Evolutionary conservation across 768 basidiomycete genomes (phyloP).

Genomic region (Tephrocybe rancida): DNA sequence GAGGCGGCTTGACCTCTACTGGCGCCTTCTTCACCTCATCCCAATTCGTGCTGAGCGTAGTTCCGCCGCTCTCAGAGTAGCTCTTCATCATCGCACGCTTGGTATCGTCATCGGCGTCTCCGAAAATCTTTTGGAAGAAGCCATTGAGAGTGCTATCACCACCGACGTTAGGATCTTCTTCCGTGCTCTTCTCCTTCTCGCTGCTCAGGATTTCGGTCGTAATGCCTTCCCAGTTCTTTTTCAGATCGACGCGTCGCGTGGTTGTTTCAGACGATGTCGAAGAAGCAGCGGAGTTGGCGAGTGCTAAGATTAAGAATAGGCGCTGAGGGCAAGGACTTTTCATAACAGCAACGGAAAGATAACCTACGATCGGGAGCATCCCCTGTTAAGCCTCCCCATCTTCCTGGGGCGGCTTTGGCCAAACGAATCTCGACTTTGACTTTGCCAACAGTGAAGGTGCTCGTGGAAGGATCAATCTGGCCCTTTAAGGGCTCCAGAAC

Average conservation of each 20-base stretch:
- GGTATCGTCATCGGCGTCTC: slow-evolving; percentile 90
- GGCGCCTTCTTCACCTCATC: slow-evolving; percentile 73
- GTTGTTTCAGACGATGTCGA: slow-evolving; percentile 31
- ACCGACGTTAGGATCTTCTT: slow-evolving; percentile 87
- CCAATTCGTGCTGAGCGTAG: slow-evolving; percentile 96
- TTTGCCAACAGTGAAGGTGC: slow-evolving; percentile 71
- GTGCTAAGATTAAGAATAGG: slow-evolving; percentile 19
- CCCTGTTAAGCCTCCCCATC: slow-evolving; percentile 79
- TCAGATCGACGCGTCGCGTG: slow-evolving; percentile 29
- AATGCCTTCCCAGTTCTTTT: slow-evolving; percentile 92
- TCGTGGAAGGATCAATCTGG: slow-evolving; percentile 67
- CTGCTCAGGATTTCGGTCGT: slow-evolving; percentile 63
- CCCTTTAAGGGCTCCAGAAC: slow-evolving; percentile 81
- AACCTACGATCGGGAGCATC: slow-evolving; percentile 76
- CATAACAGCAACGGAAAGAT: background rate
- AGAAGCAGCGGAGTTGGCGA: slow-evolving; percentile 32
- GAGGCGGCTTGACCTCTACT: slow-evolving; percentile 81
- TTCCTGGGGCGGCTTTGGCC: slow-evolving; percentile 60
- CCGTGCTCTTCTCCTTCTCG: slow-evolving; percentile 69
- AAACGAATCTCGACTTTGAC: slow-evolving; percentile 90
- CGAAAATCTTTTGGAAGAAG: slow-evolving; percentile 92
- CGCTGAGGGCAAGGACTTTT: background rate
- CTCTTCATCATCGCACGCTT: slow-evolving; percentile 98
- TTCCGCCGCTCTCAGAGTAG: slow-evolving; percentile 93
- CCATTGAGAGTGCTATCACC: slow-evolving; percentile 85